Base-by-base conservation (phyloP, 805 yeast species). In the Kluyveromyces wickerhamii region DNA sequence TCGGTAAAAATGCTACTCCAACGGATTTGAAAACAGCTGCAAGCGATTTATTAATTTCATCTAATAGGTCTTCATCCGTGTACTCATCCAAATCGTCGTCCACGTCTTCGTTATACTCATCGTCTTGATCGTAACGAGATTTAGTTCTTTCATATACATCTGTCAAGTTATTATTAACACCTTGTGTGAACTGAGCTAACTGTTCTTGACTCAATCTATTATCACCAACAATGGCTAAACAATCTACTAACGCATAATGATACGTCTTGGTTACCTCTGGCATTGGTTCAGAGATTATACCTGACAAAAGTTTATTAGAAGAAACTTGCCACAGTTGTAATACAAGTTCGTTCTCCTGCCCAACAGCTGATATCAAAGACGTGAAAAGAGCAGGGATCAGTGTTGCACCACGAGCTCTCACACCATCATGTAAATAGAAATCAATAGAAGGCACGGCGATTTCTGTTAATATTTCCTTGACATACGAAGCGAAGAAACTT, bases 401-500 rank as follows among this genome's bases (percentile, higher is more conserved):
- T 41, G 79, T 72, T 2, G 96, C 88, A 29, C 95, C 87, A n/a
- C 89, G 74, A 18, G 82, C 85, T 47, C 97, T 76, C 5, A 89
- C 97, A 24, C 94, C 95, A 57, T 87, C 96, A 55, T 87, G 96
- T 50, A 88, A 71, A 54, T 84, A 87, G 56, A 89, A 92, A 53
- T 80, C 92, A 37, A 92, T 67, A 3, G 95, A 86, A 5, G 97
- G 97, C 19, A 87, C 64, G 7, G 86, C 81, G 45, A 92, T 77
- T 24, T 83, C 92, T 30, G 67, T 69, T 35, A 86, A 72, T 42
- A 88, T 74, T 50, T 82, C 88, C 29, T 71, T 71, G 13, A 85
- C 92, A 64, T 82, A 89, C 6, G 85, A 88, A 47, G 73, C 80
- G 59, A 92, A 92, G 36, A 74, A 80, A 16, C 73, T 88, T 42